phyloP scores from a whole-genome alignment of 139 green algal species.

The Medakamo hakoo region DNA sequence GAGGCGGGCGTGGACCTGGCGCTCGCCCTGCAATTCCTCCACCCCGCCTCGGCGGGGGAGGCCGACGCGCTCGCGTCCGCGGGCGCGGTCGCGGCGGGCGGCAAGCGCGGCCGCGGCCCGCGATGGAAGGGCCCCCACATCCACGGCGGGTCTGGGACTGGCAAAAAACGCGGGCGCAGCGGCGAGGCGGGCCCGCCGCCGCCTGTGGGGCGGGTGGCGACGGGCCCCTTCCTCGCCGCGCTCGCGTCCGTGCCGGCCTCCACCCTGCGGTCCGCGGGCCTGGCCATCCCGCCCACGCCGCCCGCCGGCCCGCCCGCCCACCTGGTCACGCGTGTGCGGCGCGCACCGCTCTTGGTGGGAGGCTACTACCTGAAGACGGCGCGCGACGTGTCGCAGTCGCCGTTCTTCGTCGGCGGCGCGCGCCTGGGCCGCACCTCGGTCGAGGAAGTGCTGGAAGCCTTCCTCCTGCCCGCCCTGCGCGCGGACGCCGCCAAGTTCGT shows the following conservation, averaged over 20 bases:
- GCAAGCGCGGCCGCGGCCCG: neutral
- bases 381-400: slow-evolving; percentile 27
- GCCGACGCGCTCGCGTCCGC: slow-evolving; percentile 2
- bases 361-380: neutral
- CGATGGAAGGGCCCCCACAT: neutral
- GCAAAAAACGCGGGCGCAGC: neutral
- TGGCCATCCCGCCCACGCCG: slow-evolving; percentile 4
- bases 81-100: neutral
- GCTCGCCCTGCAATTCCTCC: neutral
- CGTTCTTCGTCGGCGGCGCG: slow-evolving; percentile 25
- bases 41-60: slow-evolving; percentile 2
- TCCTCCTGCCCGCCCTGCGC: slow-evolving; percentile 14
- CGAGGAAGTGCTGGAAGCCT: slow-evolving; percentile 20
- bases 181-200: neutral
- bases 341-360: slow-evolving; percentile 2
- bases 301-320: neutral
- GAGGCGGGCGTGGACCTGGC: neutral
- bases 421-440: slow-evolving; percentile 18
- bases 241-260: too few species aligned
- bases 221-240: neutral
- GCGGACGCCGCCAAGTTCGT: slow-evolving; percentile 23
- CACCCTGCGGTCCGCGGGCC: too few species aligned
- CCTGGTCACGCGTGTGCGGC: slow-evolving; percentile 10
- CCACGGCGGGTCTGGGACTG: neutral
- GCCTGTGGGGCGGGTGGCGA: neutral